These are phyloP conservation scores for Austroboletus niveus DNA, from an alignment of 1,284 basidiomycete genomes.

Conservation along the genomic window DNA sequence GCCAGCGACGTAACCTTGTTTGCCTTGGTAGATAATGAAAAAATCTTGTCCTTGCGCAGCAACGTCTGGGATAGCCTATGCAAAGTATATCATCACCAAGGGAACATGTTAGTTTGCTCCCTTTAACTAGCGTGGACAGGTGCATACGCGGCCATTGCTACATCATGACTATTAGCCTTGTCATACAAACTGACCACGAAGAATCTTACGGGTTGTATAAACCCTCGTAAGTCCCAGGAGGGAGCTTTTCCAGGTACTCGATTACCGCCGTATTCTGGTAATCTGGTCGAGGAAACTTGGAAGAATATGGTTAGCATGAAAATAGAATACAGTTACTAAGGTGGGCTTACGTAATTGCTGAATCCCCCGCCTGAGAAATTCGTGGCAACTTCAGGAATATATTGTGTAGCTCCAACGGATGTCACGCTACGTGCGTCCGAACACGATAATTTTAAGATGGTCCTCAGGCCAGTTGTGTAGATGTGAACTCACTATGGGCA, in stretches of 20 bases:
- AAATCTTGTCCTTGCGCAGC: conserved; percentile 44
- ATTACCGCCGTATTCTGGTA: conserved; percentile 14
- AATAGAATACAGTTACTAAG: background rate
- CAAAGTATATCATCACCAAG: background rate
- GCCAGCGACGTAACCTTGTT: conserved; percentile 32
- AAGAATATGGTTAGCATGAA: background rate
- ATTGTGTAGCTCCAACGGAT: conserved; percentile 56
- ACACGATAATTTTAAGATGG: background rate
- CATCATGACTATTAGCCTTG: too few species aligned
- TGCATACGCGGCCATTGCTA: too few species aligned
- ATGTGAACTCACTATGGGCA: conserved; percentile 40
- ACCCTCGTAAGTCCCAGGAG: conserved; percentile 49
- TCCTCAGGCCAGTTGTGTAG: background rate
- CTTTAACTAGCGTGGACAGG: background rate
- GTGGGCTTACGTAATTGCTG: conserved; percentile 34
- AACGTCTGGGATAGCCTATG: conserved; percentile 58
- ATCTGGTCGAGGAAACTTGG: conserved; percentile 21
- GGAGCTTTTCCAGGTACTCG: conserved; percentile 44
- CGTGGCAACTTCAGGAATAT: conserved; percentile 55
- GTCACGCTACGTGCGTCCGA: conserved; percentile 41
- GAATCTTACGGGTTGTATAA: conserved; percentile 44
- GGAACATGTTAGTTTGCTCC: conserved; percentile 32
- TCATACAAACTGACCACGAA: too few species aligned
- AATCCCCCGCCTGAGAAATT: conserved; percentile 68
- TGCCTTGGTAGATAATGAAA: conserved; percentile 10